Percentiles rank a stretch among this genome's conserved stretches.
Conservation (phyloP, 306 rosid species). For the Glycyrrhiza uralensis region DNA sequence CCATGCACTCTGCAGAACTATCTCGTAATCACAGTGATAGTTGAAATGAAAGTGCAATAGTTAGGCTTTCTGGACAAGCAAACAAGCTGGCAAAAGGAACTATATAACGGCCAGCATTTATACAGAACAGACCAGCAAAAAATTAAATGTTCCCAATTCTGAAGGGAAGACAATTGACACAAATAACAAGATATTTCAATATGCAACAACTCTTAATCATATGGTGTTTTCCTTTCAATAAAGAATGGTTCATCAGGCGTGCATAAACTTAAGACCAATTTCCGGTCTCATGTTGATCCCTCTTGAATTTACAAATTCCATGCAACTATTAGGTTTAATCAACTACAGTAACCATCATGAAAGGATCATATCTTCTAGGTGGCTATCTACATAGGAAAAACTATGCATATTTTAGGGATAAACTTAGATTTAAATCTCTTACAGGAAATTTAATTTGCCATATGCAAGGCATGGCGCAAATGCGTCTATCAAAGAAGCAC, state of each 20-base stretch:
- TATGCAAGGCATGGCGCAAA: not conserved
- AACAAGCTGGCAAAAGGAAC: not conserved
- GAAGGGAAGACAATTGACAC: not conserved
- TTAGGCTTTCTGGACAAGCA: slow-evolving; percentile 4
- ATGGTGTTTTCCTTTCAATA: not conserved
- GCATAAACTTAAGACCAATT: not conserved
- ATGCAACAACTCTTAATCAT: not conserved
- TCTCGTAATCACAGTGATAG: slow-evolving; percentile 15
- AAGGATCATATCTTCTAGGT: slow-evolving; percentile 2
- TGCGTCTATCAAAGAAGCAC: not conserved
- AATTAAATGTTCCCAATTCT: not conserved
- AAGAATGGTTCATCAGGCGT: not conserved
- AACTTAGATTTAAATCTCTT: not conserved
- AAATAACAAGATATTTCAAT: not conserved
- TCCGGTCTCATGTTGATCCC: not conserved
- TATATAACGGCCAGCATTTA: not conserved
- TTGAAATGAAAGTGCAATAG: not conserved
- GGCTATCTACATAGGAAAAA: not conserved
- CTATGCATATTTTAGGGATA: not conserved
- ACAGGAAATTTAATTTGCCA: not conserved
- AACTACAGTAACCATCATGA: not conserved
- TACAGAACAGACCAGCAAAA: not conserved
- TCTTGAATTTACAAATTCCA: not conserved
- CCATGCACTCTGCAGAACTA: slow-evolving; percentile 74
- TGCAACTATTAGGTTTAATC: not conserved